These are phyloP conservation scores for Combretum micranthum DNA, from an alignment of 345 rosid species.

Conservation along the genomic window DNA sequence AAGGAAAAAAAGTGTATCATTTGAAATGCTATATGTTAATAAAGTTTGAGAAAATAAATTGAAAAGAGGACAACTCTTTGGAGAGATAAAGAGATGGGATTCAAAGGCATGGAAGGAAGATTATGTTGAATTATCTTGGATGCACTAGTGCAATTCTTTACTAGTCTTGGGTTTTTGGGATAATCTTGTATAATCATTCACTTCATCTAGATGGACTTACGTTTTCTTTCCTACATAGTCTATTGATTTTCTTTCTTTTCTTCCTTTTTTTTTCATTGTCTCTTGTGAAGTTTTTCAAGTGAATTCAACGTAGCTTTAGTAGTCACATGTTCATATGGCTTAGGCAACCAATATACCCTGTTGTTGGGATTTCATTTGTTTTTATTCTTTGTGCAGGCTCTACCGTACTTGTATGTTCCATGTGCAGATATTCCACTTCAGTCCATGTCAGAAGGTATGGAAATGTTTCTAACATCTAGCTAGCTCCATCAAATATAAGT, in stretches of 20 bases:
- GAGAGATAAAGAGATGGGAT: no score
- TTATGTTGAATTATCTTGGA: no score
- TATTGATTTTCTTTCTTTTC: background rate
- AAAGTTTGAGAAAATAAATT: no score
- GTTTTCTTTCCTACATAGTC: background rate
- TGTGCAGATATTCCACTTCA: constrained; percentile 47
- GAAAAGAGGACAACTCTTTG: no score
- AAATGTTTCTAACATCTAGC: background rate
- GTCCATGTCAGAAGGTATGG: constrained; percentile 42
- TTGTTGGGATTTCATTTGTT: background rate
- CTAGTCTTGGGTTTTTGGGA: no score
- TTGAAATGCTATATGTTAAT: no score
- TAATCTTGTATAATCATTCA: no score
- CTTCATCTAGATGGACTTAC: no score
- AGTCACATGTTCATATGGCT: background rate
- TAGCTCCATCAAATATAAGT: background rate
- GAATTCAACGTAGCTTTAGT: background rate
- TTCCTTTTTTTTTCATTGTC: background rate
- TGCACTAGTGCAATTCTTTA: no score
- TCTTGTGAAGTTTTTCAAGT: no score
- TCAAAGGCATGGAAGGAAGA: no score
- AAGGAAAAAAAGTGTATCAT: no score
- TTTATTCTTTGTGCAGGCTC: constrained; percentile 46
- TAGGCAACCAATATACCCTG: background rate
- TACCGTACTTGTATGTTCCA: constrained; percentile 84